Percentiles rank a stretch among this genome's conserved stretches.
Evolutionary conservation across 2,329 filamentous ascomycete species (phyloP).

Genomic region (Penicillium hesseltinei): DNA sequence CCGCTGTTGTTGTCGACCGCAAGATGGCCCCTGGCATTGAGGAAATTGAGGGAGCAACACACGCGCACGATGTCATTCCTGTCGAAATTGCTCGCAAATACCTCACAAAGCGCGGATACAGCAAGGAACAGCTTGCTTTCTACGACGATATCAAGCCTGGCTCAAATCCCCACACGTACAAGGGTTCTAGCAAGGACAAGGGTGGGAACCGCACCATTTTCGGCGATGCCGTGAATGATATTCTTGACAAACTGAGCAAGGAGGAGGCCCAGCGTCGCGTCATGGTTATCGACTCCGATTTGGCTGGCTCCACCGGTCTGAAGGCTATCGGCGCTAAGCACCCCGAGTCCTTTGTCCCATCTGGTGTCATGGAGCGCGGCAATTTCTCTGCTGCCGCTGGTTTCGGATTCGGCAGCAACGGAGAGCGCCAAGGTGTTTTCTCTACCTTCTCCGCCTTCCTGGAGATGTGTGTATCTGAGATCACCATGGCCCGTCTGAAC

Average conservation of each 20-base stretch:
- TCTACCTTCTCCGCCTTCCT: slow-evolving; percentile 44
- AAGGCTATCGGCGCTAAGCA: slow-evolving; percentile 38
- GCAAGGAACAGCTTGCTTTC: slow-evolving; percentile 32
- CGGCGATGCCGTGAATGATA: slow-evolving; percentile 39
- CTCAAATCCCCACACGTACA: slow-evolving; percentile 34
- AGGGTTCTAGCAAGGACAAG: slow-evolving; percentile 37
- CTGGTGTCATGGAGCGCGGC: slow-evolving; percentile 43
- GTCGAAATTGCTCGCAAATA: slow-evolving; percentile 40
- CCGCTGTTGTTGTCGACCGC: slow-evolving; percentile 32
- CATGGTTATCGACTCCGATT: slow-evolving; percentile 43
- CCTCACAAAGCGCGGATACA: slow-evolving; percentile 39
- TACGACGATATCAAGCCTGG: slow-evolving; percentile 36
- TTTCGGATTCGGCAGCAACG: slow-evolving; percentile 39
- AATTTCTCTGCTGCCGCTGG: slow-evolving; percentile 44
- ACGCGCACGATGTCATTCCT: slow-evolving; percentile 41
- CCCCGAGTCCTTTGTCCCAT: slow-evolving; percentile 40
- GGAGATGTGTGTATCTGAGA: slow-evolving; percentile 43
- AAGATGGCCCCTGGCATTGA: slow-evolving; percentile 42
- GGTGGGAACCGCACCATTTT: slow-evolving; percentile 40
- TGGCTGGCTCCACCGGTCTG: slow-evolving; percentile 42
- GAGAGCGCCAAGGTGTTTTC: slow-evolving; percentile 39
- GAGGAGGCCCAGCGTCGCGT: slow-evolving; percentile 39
- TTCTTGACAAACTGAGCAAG: slow-evolving; percentile 38
- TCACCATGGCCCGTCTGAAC: slow-evolving; percentile 44
- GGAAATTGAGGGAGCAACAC: slow-evolving; percentile 34